phyloP scores from a whole-genome alignment of 164 flowering plant species.

The Piper betle region DNA sequence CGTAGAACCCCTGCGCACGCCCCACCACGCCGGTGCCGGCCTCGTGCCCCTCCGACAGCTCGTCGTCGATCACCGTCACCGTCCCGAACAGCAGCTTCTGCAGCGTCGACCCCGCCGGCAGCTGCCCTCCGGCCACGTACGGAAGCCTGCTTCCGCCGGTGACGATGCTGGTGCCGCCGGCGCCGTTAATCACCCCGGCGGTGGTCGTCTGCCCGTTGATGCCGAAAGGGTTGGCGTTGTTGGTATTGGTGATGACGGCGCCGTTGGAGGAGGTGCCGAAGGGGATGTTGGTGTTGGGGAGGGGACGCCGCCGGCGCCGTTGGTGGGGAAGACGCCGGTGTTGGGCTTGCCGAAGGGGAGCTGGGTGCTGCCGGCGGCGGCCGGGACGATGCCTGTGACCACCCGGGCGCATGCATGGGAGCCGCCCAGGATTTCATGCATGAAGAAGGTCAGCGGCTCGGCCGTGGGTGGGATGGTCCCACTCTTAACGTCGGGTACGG shows the following conservation, averaged over 20 bases:
- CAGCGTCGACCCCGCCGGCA: slow-evolving; percentile 31
- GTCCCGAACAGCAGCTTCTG: slow-evolving; percentile 54
- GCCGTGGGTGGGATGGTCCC: slow-evolving; percentile 1
- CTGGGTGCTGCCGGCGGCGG: slow-evolving; percentile 45
- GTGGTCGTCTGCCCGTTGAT: slow-evolving; percentile 10
- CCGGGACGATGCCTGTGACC: slow-evolving; percentile 46
- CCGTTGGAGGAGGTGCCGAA: too few relatives aligned
- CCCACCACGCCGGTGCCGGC: not conserved
- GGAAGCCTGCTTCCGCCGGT: slow-evolving; percentile 14
- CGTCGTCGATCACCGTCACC: slow-evolving; percentile 41
- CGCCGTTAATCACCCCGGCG: slow-evolving; percentile 5
- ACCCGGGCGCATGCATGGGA: slow-evolving; percentile 42
- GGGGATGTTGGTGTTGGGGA: slow-evolving; percentile 27
- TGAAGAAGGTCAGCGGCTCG: slow-evolving; percentile 26
- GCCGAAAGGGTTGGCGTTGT: slow-evolving; percentile 15
- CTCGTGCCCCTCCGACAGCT: not conserved
- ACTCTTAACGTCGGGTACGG: not conserved
- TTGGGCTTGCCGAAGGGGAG: slow-evolving; percentile 68
- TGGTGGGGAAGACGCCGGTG: slow-evolving; percentile 44
- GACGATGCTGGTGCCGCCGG: not conserved
- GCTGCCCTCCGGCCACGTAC: slow-evolving; percentile 24
- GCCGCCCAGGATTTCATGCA: slow-evolving; percentile 44
- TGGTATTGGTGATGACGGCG: slow-evolving; percentile 17
- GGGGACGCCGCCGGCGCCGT: slow-evolving; percentile 28
- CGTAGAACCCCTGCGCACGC: not conserved